A percentile compares a stretch with the other conserved stretches of the same genome.
These are phyloP conservation scores for Candida peoriensis DNA, from an alignment of 805 yeast genomes.

Conservation along the genomic window DNA sequence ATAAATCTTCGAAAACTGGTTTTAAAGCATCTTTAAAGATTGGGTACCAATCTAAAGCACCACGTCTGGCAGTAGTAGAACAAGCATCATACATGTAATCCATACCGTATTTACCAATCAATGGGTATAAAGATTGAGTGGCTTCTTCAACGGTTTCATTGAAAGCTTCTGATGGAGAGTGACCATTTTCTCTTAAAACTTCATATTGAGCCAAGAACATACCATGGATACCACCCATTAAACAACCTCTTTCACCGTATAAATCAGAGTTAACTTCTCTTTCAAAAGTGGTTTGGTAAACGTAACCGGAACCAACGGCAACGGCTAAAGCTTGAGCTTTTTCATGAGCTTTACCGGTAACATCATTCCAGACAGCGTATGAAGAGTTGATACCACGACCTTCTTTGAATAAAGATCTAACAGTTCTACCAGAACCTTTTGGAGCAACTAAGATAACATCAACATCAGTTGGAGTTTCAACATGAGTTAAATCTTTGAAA, in stretches of 20 bases:
- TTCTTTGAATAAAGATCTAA: conserved; percentile 98
- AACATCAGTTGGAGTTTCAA: conserved; percentile 89
- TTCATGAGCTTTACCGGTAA: conserved; percentile 98
- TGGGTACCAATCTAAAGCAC: conserved; percentile 99
- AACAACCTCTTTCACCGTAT: conserved; percentile 99
- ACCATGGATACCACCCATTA: conserved; percentile 99
- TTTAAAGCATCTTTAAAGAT: conserved; percentile 97
- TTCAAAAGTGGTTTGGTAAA: conserved; percentile 98
- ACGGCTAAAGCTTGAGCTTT: conserved; percentile 97
- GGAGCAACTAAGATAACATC: conserved; percentile 99
- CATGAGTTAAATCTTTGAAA: conserved; percentile 95
- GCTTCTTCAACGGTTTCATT: conserved; percentile 99
- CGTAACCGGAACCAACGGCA: conserved; percentile 99
- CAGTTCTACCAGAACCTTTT: conserved; percentile 99
- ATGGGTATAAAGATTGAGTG: conserved; percentile 98
- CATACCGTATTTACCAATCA: conserved; percentile 99
- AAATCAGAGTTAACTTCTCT: conserved; percentile 98
- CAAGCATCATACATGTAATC: conserved; percentile 99
- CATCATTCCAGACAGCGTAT: conserved; percentile 99
- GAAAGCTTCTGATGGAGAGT: conserved; percentile 99
- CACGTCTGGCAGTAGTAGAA: conserved; percentile 99
- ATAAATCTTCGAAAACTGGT: conserved; percentile 96
- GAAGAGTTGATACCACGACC: conserved; percentile 99
- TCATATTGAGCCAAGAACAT: conserved; percentile 99
- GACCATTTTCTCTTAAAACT: conserved; percentile 99